Evolutionary conservation across 2,329 filamentous ascomycete species (phyloP), one percentile per base, ranked within the genome.

Genomic region (Penicillium brevicompactum): DNA sequence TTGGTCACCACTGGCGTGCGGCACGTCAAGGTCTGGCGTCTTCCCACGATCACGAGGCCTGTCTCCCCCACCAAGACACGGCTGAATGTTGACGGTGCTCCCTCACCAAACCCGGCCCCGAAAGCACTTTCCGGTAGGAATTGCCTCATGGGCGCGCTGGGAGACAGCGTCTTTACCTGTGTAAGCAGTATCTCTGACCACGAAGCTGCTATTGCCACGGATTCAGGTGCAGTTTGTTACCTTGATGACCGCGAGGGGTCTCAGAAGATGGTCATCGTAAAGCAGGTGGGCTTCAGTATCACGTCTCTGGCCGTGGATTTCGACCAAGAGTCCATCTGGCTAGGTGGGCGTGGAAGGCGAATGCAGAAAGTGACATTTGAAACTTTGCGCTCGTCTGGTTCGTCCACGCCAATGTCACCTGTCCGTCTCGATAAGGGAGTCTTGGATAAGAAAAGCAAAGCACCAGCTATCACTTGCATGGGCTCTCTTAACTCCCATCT

Each of bases 1-100:
- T 81, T 99, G 49, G 80, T 99, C 55, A 97, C 93, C 18, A 85
- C 94, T 22, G 94, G 94, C 13, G 89, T 94, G 49, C 86, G 94
- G 24, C 93, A 97, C 75, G 86, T 97, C 72, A 97, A 97, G 74
- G 84, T 95, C 48, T 99, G 94, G 94, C 87, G 88, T 63, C 82
- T 94, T 10, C 90, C 94, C 34, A 91, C 93, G 24, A 76, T 43
- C 5, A 16, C 67, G 53, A 78, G 69, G 41, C 76, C 80, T 16
- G 75, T 76, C 5, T 88, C 88, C 21, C 88, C 89, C 1, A 78
- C 82, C 8, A 91, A 90, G 69, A 73, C 82, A 67, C 84, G 82
- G 59, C 82, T 84, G 68, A 72, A 65, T 59, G 56, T 58, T n/a
- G 76, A 76, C 22, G 60, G 61, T 6, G 54, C 51, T 61, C 70